Evolutionary conservation across 2,329 filamentous ascomycete genomes (phyloP).

Genomic region (Stagonosporopsis chrysanthemi): DNA sequence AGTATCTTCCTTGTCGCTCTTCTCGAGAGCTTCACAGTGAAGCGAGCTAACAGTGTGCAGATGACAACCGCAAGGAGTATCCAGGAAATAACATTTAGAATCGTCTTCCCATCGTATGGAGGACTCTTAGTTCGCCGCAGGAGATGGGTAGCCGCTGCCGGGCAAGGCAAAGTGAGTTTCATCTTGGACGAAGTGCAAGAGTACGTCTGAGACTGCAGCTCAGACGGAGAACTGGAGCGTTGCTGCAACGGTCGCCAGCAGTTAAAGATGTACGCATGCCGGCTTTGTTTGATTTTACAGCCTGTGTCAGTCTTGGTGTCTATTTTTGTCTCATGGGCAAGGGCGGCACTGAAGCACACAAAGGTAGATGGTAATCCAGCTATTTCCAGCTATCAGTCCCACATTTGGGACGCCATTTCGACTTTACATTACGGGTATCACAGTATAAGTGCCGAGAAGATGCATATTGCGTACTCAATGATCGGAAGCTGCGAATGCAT

Average conservation of each 20-base stretch:
- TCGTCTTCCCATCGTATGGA: slow-evolving; percentile 24
- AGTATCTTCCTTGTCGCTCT: slow-evolving; percentile 22
- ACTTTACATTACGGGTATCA: neutral
- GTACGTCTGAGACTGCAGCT: neutral
- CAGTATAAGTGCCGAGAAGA: neutral
- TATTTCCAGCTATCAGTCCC: slow-evolving; percentile 6
- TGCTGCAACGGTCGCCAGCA: neutral
- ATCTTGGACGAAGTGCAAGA: neutral
- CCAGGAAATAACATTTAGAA: slow-evolving; percentile 40
- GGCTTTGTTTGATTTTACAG: neutral
- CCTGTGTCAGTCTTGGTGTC: slow-evolving; percentile 10
- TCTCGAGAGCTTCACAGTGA: slow-evolving; percentile 36
- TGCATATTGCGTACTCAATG: neutral
- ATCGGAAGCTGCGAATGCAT: neutral
- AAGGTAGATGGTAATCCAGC: neutral
- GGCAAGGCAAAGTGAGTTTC: neutral
- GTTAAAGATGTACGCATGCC: neutral
- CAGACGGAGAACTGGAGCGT: neutral
- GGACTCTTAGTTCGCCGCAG: slow-evolving; percentile 22
- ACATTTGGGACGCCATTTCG: neutral
- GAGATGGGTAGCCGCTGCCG: slow-evolving; percentile 12
- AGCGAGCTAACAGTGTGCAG: slow-evolving; percentile 32
- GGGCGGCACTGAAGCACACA: slow-evolving; percentile 4
- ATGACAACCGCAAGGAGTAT: slow-evolving; percentile 32
- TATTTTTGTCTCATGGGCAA: slow-evolving; percentile 9